A percentile compares a stretch with the other conserved stretches of the same genome.
Conservation (phyloP, 2,329 filamentous ascomycete species). For the Aspergillus brunneoviolaceus region DNA sequence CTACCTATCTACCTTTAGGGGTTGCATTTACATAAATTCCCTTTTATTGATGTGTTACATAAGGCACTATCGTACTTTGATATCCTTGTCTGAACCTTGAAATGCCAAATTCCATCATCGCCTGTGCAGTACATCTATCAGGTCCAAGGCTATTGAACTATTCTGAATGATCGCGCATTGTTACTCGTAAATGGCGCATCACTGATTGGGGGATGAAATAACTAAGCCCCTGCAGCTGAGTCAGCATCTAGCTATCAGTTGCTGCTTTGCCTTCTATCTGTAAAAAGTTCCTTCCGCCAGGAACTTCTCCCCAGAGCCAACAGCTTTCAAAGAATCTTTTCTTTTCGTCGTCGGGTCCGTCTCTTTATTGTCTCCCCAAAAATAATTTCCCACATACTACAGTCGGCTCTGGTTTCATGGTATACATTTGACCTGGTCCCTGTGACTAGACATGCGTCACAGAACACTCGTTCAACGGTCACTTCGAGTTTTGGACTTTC, state of each 20-base stretch:
- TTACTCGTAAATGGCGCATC: neutral
- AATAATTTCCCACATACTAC: neutral
- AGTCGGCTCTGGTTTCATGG: neutral
- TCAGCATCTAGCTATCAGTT: neutral
- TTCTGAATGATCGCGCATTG: too few relatives aligned
- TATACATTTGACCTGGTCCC: neutral
- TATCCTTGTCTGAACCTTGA: too few relatives aligned
- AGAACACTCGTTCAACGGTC: conserved; percentile 20
- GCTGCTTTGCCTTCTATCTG: too few relatives aligned
- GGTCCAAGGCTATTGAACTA: too few relatives aligned
- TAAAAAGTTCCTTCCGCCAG: neutral
- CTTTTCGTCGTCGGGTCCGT: neutral
- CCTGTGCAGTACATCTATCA: too few relatives aligned
- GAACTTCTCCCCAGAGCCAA: neutral
- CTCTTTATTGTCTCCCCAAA: neutral
- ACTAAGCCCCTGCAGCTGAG: neutral
- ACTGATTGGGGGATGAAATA: neutral
- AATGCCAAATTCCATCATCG: neutral
- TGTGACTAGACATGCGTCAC: conserved; percentile 29
- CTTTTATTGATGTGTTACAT: too few relatives aligned
- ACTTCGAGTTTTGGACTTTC: conserved; percentile 31
- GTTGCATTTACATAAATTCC: neutral
- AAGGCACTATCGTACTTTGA: too few relatives aligned
- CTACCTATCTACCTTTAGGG: neutral
- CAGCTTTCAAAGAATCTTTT: conserved; percentile 5